Conservation (phyloP, 2,329 filamentous ascomycete species). For the Arthroderma sp. region DNA sequence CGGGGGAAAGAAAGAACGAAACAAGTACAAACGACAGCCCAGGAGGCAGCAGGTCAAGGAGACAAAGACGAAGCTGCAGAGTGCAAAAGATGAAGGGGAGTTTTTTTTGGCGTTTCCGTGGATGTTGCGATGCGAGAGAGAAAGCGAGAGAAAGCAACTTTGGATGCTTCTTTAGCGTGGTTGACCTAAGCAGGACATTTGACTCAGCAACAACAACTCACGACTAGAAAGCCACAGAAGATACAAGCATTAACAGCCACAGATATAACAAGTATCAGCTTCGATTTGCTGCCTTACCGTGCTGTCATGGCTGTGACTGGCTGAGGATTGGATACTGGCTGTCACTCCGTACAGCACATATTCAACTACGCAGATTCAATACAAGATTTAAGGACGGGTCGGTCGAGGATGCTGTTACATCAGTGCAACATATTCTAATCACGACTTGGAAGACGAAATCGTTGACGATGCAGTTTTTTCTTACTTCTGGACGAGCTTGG, state of each 20-base stretch:
- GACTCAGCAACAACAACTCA: neutral
- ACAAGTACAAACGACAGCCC: neutral
- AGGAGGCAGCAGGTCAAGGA: neutral
- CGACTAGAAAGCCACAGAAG: neutral
- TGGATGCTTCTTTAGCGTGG: neutral
- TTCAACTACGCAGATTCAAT: no score
- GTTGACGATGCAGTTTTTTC: no score
- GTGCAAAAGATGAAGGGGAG: neutral
- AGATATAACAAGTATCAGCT: no score
- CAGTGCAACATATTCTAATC: neutral
- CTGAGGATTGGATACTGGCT: no score
- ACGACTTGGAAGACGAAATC: neutral
- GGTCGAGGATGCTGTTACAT: no score
- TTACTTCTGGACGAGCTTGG: no score
- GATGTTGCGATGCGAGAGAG: neutral
- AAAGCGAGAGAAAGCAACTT: neutral
- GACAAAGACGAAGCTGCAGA: neutral
- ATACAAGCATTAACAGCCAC: no score
- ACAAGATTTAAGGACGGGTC: no score
- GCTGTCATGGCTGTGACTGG: no score
- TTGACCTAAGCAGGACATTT: neutral
- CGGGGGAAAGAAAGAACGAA: neutral
- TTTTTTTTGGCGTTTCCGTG: neutral
- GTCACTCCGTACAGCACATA: no score
- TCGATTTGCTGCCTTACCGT: no score